Conservation (phyloP, 164 flowering plant genomes). For the Kingdonia uniflora region DNA sequence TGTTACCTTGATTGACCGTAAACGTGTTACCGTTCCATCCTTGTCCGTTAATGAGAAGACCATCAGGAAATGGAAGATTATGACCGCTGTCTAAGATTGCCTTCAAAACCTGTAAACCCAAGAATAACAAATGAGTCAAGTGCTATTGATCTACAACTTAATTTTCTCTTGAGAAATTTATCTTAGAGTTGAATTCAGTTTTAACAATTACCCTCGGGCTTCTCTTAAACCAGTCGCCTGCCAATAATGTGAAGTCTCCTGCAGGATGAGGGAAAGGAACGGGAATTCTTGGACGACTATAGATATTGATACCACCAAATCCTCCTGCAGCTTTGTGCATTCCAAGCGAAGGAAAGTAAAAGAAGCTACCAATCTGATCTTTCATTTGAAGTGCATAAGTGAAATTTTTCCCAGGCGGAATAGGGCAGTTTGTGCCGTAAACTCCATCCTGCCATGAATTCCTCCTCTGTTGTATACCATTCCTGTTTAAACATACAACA, state of each 20-base stretch:
- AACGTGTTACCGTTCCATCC: conserved; percentile 83
- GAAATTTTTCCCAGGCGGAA: conserved; percentile 83
- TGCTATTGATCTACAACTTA: no score
- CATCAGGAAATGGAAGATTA: conserved; percentile 81
- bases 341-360: conserved; percentile 76
- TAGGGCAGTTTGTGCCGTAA: conserved; percentile 83
- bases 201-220: conserved; percentile 50
- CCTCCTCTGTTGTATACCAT: conserved; percentile 89
- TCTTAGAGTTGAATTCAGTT: no score
- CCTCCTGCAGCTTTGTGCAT: conserved; percentile 94
- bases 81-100: conserved; percentile 48
- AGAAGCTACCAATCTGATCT: conserved; percentile 88
- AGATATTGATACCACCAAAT: conserved; percentile 64
- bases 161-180: no score
- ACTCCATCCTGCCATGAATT: conserved; percentile 97
- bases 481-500: conserved; percentile 33
- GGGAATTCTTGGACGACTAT: conserved; percentile 77
- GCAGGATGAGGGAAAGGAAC: conserved; percentile 89
- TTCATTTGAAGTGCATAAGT: conserved; percentile 81
- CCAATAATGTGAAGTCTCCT: conserved; percentile 61
- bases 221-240: conserved; percentile 88
- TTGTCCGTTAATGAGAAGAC: conserved; percentile 87
- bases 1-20: conserved; percentile 71
- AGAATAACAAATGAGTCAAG: no score
- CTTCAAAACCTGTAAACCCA: conserved; percentile 37